Base-by-base conservation (phyloP, 148 eudicot species). In the Selenicereus undatus region DNA sequence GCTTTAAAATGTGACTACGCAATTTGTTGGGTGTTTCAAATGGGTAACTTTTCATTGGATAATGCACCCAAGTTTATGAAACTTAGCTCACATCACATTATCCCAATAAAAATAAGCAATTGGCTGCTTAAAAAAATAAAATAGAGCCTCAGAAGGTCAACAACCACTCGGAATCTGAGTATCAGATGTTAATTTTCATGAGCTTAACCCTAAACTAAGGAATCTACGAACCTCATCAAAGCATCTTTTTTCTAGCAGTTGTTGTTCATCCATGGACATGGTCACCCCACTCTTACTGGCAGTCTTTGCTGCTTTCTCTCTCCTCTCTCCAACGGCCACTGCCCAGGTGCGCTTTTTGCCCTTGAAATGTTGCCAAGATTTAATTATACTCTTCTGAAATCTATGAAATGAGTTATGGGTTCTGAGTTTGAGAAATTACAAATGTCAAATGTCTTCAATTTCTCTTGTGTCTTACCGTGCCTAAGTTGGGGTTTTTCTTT, bases 271-370 rank as follows among this genome's bases (percentile, higher is more conserved):
- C 22, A 24, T 60, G 52, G 52, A 74, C 26, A 83, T 84, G 86
- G 73, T 66, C 36, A 78, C 16, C 73, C 78, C 51, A 8, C 36
- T 84, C 10, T 16, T 77, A 65, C 68, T 81, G 8, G 13, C n/a
- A 22, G 21, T 81, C 48, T 73, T 43, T 36, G 54, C 65, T 51
- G 39, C 77, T 84, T 73, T 51, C 51, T 77, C 75, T 81, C 21
- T 73, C 45, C 56, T 39, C 29, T 69, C 78, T 32, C 71, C 78
- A 24, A 77, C 79, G 16, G 75, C 81, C 8, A 77, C 75, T 81
- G 51, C 73, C 81, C 83, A 14, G 70, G 86, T 84, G 36, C 78
- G 75, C 76, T 65, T 66, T 35, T 1, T 2, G n/a, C 51, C 0
- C 17, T 18, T 32, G 42, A 70, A 11, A 69, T 30, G 7, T 11